These are phyloP conservation scores for Lachancea nothofagi DNA, from an alignment of 805 yeast genomes.

Conservation along the genomic window DNA sequence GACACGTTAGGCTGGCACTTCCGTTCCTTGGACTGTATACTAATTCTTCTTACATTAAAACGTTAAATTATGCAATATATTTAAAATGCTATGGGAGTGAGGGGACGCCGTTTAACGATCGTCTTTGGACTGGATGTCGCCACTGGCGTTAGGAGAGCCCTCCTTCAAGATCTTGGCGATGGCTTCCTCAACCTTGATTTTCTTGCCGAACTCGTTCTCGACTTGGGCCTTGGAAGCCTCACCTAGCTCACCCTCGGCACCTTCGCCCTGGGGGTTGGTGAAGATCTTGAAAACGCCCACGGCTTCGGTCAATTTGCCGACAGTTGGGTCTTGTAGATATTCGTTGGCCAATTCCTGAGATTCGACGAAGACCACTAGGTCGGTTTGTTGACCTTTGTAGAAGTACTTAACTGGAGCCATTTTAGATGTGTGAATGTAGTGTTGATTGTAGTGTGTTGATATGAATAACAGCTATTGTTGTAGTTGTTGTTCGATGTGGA, in stretches of 20 bases:
- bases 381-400: conserved; percentile 59
- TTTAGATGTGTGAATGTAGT: conserved; percentile 22
- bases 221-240: conserved; percentile 65
- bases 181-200: conserved; percentile 46
- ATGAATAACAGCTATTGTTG: no score
- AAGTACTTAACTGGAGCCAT: conserved; percentile 43
- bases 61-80: conserved; percentile 2
- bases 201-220: conserved; percentile 61
- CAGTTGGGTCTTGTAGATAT: conserved; percentile 44
- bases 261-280: conserved; percentile 52
- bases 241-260: conserved; percentile 65
- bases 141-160: conserved; percentile 48
- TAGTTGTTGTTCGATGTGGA: background rate
- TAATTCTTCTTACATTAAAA: no score
- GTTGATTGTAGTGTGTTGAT: background rate
- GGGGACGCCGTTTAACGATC: conserved; percentile 43
- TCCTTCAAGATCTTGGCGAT: conserved; percentile 51
- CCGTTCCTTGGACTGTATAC: no score
- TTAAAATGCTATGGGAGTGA: background rate
- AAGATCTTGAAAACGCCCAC: conserved; percentile 64
- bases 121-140: conserved; percentile 25
- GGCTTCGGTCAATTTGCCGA: conserved; percentile 45
- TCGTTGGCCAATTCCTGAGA: conserved; percentile 44
- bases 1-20: no score
- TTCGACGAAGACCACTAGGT: conserved; percentile 62